A percentile compares a stretch with the other conserved stretches of the same genome.
phyloP scores from a whole-genome alignment of 148 eudicot genomes.

The Camellia japonica region DNA sequence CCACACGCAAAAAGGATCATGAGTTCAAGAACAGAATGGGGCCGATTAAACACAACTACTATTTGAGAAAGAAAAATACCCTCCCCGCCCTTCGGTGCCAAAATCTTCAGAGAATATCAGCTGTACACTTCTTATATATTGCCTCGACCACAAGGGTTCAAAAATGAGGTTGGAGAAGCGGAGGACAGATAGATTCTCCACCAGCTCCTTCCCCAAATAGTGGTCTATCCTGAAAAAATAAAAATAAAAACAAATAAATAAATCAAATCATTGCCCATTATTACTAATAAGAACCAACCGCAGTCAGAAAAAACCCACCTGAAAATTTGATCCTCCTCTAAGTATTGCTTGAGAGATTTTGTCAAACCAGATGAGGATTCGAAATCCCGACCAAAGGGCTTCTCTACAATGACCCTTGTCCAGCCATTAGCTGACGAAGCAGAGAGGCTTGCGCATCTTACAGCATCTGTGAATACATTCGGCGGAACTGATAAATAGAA shows the following conservation, averaged over 20 bases:
- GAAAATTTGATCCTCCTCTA: constrained; percentile 82
- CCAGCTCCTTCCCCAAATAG: constrained; percentile 82
- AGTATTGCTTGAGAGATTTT: constrained; percentile 56
- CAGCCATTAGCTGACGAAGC: constrained; percentile 76
- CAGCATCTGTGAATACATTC: constrained; percentile 76
- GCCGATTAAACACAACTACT: background rate
- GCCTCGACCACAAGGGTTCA: constrained; percentile 91
- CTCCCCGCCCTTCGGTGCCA: constrained; percentile 92
- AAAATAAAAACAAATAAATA: background rate
- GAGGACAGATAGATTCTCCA: constrained; percentile 80
- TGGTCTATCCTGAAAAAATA: constrained; percentile 68
- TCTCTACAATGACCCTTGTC: constrained; percentile 86
- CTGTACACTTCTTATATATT: constrained; percentile 81
- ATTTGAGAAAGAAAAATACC: constrained; percentile 37
- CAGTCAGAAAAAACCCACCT: constrained; percentile 33
- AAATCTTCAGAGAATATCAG: constrained; percentile 83
- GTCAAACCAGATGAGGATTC: constrained; percentile 85
- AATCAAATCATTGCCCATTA: background rate
- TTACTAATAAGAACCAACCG: background rate
- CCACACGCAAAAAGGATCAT: constrained; percentile 11
- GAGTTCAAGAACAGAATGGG: constrained; percentile 7
- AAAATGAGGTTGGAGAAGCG: constrained; percentile 83
- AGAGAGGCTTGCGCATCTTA: constrained; percentile 67
- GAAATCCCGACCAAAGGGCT: constrained; percentile 86
- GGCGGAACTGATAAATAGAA: constrained; percentile 86